Evolutionary conservation across 208 protist species (phyloP).

Genomic region (Trypanosoma caninum): DNA sequence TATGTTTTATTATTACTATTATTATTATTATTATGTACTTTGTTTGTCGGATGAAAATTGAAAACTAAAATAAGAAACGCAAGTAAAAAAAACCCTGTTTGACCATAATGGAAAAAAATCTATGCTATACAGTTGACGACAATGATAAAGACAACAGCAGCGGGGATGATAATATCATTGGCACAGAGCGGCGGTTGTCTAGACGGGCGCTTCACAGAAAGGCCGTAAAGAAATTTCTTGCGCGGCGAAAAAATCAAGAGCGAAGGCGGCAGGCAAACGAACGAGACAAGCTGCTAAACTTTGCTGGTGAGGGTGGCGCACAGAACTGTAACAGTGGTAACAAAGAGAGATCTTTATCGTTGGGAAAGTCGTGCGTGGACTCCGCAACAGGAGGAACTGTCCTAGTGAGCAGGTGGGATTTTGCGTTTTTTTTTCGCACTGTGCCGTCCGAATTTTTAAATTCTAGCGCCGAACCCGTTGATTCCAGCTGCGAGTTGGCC

Average conservation of each 20-base stretch:
- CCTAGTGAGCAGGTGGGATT: slow-evolving; percentile 32
- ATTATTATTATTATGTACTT: no score
- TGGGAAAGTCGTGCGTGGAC: not conserved
- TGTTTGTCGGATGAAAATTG: no score
- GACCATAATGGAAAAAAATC: no score
- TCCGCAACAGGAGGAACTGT: no score
- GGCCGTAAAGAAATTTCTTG: slow-evolving; percentile 71
- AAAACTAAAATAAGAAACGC: no score
- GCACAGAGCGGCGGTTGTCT: not conserved
- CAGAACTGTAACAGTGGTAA: not conserved
- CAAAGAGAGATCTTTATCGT: not conserved
- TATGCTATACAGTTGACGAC: no score
- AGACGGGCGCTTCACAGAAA: slow-evolving; percentile 58
- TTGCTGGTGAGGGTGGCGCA: not conserved
- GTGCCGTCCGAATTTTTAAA: slow-evolving; percentile 17
- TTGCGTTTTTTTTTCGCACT: slow-evolving; percentile 60
- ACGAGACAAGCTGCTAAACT: slow-evolving; percentile 35
- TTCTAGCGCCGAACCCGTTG: not conserved
- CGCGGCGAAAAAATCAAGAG: slow-evolving; percentile 41
- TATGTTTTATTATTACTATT: no score
- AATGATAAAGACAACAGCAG: not conserved
- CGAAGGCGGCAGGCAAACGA: slow-evolving; percentile 38
- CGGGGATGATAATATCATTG: not conserved
- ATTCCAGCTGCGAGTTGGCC: not conserved
- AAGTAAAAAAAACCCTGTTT: no score